These are phyloP conservation scores for Elongisporangium anandrum DNA, from an alignment of 352 stramenopile genomes.

Conservation along the genomic window DNA sequence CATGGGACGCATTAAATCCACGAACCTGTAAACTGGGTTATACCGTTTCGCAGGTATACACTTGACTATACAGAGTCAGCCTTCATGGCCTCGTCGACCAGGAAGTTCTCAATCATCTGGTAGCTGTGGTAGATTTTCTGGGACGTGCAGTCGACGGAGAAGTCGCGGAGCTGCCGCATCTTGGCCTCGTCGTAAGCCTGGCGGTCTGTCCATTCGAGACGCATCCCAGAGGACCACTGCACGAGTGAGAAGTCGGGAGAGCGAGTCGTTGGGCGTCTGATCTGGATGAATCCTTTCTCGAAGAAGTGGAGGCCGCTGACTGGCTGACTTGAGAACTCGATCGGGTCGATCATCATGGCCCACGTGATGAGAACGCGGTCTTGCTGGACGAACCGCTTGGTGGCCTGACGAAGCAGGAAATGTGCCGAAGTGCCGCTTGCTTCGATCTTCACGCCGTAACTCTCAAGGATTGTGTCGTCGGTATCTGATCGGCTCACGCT, in stretches of 20 bases:
- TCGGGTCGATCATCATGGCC: constrained; percentile 30
- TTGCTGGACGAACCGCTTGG: constrained; percentile 22
- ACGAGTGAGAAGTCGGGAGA: constrained; percentile 23
- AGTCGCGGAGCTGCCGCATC: not conserved
- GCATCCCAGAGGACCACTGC: constrained; percentile 21
- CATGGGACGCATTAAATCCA: not conserved
- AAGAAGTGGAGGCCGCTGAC: constrained; percentile 30
- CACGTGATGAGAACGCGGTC: constrained; percentile 32
- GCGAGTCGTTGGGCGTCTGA: constrained; percentile 19
- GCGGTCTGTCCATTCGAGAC: not conserved
- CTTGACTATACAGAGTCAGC: not conserved
- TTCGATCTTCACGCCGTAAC: constrained; percentile 25
- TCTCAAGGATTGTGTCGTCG: constrained; percentile 25
- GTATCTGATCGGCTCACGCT: constrained; percentile 18
- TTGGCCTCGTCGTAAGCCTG: not conserved
- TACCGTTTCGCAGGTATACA: not conserved
- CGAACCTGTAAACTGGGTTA: not conserved
- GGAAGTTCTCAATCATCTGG: constrained; percentile 9
- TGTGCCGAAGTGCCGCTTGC: constrained; percentile 24
- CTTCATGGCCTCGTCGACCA: constrained; percentile 1
- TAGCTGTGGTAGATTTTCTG: constrained; percentile 6
- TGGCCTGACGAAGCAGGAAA: constrained; percentile 33
- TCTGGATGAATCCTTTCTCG: constrained; percentile 36
- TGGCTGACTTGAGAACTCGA: constrained; percentile 31
- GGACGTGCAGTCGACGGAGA: constrained; percentile 1